Conservation (phyloP, 176 grass and related monocot genomes). For the Dendrocalamus sinicus region DNA sequence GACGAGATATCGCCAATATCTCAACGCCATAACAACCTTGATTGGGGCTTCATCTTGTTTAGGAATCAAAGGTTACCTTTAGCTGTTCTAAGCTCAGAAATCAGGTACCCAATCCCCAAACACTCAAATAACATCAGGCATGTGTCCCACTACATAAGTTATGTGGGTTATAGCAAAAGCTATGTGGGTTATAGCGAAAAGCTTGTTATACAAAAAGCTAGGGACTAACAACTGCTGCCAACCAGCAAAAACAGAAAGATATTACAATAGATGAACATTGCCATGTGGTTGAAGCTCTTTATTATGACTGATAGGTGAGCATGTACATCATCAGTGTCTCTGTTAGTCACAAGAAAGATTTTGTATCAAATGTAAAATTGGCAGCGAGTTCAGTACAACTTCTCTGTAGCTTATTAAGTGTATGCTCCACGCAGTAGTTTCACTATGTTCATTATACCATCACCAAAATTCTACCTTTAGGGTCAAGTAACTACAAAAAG, state of each 20-base stretch:
- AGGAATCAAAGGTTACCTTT: background rate
- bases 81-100: background rate
- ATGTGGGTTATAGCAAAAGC: background rate
- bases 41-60: background rate
- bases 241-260: background rate
- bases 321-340: background rate
- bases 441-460: conserved; percentile 1
- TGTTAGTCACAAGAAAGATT: background rate
- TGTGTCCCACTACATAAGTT: background rate
- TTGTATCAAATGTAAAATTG: conserved; percentile 9
- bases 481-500: conserved; percentile 2
- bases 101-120: background rate
- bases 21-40: no score
- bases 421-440: background rate
- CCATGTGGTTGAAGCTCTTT: conserved; percentile 8
- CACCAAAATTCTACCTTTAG: conserved; percentile 18
- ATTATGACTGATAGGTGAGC: conserved; percentile 10
- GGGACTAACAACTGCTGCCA: background rate
- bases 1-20: no score
- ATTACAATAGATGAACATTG: conserved; percentile 7
- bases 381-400: background rate
- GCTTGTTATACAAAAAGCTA: background rate
- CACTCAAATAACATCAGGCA: background rate
- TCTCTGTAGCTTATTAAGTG: conserved; percentile 6
- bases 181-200: background rate